Evolutionary conservation across 768 basidiomycete genomes (phyloP).

Genomic region (Pholiota molesta): DNA sequence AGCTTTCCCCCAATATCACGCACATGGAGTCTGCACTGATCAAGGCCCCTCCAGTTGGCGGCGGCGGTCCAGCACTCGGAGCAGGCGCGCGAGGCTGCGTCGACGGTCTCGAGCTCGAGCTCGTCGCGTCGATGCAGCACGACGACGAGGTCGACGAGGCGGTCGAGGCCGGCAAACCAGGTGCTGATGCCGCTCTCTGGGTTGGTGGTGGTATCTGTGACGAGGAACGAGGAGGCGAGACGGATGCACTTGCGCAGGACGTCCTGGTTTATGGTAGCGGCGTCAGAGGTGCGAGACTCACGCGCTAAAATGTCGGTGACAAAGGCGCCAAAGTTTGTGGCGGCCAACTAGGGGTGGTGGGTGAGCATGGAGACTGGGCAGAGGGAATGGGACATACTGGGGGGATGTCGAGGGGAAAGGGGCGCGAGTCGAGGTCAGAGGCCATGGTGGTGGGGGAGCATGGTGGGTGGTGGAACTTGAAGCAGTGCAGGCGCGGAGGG

Average conservation of each 20-base stretch:
- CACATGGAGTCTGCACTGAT: conserved; percentile 64
- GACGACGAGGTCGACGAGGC: conserved; percentile 71
- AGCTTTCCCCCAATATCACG: conserved; percentile 63
- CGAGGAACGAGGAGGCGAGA: conserved; percentile 76
- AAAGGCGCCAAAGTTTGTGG: conserved; percentile 65
- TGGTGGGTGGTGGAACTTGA: background rate
- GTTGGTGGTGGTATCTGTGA: conserved; percentile 73
- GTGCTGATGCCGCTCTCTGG: conserved; percentile 55
- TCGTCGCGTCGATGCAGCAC: conserved; percentile 69
- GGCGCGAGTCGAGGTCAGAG: conserved; percentile 16
- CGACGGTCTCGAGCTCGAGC: conserved; percentile 77
- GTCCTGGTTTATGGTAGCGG: conserved; percentile 56
- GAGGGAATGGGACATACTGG: conserved; percentile 17
- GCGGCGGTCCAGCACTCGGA: conserved; percentile 83
- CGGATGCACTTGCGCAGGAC: conserved; percentile 65
- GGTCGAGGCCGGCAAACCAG: conserved; percentile 70
- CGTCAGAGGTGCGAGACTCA: conserved; percentile 13
- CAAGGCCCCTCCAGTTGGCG: conserved; percentile 68
- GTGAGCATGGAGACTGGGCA: conserved; percentile 7
- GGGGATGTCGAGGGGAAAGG: conserved; percentile 21
- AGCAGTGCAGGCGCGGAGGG: background rate
- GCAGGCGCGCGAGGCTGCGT: conserved; percentile 68
- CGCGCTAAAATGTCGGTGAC: conserved; percentile 57
- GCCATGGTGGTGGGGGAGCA: conserved; percentile 17
- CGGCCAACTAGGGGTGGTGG: conserved; percentile 31